A percentile compares a stretch with the other conserved stretches of the same genome.
phyloP scores from a whole-genome alignment of 768 basidiomycete genomes.

The Sporobolomyces phaffii region DNA sequence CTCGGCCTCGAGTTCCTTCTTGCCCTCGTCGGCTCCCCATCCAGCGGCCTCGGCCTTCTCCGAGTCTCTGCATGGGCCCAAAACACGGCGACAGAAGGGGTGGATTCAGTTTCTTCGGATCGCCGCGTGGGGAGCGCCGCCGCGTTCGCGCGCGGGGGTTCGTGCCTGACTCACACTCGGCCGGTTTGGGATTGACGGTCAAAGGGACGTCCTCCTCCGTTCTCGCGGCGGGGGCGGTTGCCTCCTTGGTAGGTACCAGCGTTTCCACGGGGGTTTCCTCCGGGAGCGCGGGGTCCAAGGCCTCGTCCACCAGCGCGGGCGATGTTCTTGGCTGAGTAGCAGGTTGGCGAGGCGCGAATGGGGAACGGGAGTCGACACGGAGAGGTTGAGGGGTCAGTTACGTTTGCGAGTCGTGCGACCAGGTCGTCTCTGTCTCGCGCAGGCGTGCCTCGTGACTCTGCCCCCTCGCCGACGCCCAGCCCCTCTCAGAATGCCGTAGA shows the following conservation, averaged over 20 bases:
- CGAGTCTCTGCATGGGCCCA: slow-evolving; percentile 60
- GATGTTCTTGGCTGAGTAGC: slow-evolving; percentile 47
- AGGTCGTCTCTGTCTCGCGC: background rate
- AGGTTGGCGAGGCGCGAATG: background rate
- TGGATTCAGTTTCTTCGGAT: slow-evolving; percentile 33
- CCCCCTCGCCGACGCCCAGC: background rate
- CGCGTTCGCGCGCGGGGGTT: too few species aligned
- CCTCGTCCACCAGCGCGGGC: slow-evolving; percentile 52
- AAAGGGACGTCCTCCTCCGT: slow-evolving; percentile 62
- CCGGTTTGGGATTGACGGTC: slow-evolving; percentile 84
- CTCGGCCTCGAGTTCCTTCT: slow-evolving; percentile 74
- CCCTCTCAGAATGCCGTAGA: too few species aligned
- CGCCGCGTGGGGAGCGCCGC: too few species aligned
- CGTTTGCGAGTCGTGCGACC: background rate
- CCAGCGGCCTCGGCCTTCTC: slow-evolving; percentile 90
- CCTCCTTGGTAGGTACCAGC: slow-evolving; percentile 52
- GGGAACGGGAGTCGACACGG: background rate
- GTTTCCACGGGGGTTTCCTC: slow-evolving; percentile 48
- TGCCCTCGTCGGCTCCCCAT: slow-evolving; percentile 90
- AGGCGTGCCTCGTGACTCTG: background rate
- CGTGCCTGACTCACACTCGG: slow-evolving; percentile 49
- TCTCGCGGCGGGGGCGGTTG: slow-evolving; percentile 47
- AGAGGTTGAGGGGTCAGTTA: slow-evolving; percentile 1
- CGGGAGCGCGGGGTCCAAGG: slow-evolving; percentile 43
- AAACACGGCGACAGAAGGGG: slow-evolving; percentile 3